These are phyloP conservation scores for Hemisphaericaspora xylofermentans DNA, from an alignment of 1,139 yeast genomes.

Conservation along the genomic window DNA sequence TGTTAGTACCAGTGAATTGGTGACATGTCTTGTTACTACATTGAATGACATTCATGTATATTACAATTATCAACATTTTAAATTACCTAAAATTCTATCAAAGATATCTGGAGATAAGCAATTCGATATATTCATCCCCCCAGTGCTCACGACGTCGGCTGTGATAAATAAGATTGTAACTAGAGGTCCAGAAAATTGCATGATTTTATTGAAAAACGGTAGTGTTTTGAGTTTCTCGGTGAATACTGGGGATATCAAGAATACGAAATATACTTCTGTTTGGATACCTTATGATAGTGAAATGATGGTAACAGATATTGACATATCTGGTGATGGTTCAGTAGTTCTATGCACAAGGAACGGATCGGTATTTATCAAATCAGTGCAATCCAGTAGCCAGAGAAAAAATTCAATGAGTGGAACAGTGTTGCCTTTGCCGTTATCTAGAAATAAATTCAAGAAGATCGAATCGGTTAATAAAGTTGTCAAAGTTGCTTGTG, in stretches of 20 bases:
- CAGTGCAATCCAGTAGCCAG: constrained; percentile 20
- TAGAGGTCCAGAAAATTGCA: constrained; percentile 36
- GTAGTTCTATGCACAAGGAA: constrained; percentile 63
- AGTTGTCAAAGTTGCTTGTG: constrained; percentile 61
- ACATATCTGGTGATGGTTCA: constrained; percentile 68
- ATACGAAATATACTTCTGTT: constrained; percentile 36
- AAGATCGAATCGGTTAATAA: constrained; percentile 55
- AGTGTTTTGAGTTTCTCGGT: constrained; percentile 43
- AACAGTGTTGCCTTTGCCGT: constrained; percentile 25
- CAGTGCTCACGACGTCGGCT: constrained; percentile 42
- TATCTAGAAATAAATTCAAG: constrained; percentile 48
- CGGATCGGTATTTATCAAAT: constrained; percentile 58
- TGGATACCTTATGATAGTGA: constrained; percentile 59
- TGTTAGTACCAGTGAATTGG: constrained; percentile 66
- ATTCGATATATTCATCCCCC: constrained; percentile 57
- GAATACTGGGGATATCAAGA: constrained; percentile 28
- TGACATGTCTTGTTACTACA: constrained; percentile 65
- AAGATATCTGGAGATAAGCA: constrained; percentile 34
- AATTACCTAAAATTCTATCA: constrained; percentile 40
- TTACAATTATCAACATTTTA: constrained; percentile 56
- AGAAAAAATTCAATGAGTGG: constrained; percentile 31
- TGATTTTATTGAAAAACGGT: constrained; percentile 53
- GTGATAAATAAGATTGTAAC: constrained; percentile 33
- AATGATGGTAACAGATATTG: constrained; percentile 58
- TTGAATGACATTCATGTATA: constrained; percentile 65